These are phyloP conservation scores for Pulveroboletus sp. DNA, from an alignment of 768 basidiomycete genomes.

Conservation along the genomic window DNA sequence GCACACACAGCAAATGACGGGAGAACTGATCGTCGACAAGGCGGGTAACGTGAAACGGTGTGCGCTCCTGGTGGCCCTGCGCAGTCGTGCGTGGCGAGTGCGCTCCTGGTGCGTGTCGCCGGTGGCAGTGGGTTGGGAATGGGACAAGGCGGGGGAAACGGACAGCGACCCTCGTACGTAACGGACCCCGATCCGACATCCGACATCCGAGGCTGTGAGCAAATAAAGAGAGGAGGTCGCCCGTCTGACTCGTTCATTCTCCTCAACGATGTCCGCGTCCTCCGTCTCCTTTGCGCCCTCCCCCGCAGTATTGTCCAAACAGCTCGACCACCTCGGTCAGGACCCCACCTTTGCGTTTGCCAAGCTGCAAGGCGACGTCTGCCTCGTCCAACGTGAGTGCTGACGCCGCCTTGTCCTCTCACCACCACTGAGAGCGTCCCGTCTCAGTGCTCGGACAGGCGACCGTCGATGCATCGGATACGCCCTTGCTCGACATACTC, in stretches of 20 bases:
- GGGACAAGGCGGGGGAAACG: too few relatives aligned
- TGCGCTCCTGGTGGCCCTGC: too few relatives aligned
- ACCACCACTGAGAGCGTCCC: too few relatives aligned
- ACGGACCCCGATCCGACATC: neutral
- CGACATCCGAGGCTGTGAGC: neutral
- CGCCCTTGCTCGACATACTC: conserved; percentile 18
- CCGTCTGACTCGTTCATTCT: too few relatives aligned
- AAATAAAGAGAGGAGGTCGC: neutral
- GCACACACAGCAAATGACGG: too few relatives aligned
- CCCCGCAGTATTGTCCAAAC: conserved; percentile 12
- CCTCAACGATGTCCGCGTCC: conserved; percentile 4
- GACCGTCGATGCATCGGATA: conserved; percentile 8
- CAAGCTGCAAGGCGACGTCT: conserved; percentile 21
- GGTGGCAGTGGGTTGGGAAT: too few relatives aligned
- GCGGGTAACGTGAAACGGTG: too few relatives aligned
- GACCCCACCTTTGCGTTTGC: conserved; percentile 36
- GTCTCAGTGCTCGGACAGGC: conserved; percentile 17
- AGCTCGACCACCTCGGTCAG: neutral
- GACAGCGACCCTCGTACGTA: too few relatives aligned
- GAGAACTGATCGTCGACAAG: too few relatives aligned
- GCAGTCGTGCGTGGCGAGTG: too few relatives aligned
- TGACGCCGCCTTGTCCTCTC: neutral
- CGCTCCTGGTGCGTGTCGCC: too few relatives aligned
- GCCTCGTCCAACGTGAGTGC: conserved; percentile 26
- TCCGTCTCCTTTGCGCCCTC: conserved; percentile 23